These are phyloP conservation scores for Somion occarium DNA, from an alignment of 1,284 basidiomycete species.

Conservation along the genomic window DNA sequence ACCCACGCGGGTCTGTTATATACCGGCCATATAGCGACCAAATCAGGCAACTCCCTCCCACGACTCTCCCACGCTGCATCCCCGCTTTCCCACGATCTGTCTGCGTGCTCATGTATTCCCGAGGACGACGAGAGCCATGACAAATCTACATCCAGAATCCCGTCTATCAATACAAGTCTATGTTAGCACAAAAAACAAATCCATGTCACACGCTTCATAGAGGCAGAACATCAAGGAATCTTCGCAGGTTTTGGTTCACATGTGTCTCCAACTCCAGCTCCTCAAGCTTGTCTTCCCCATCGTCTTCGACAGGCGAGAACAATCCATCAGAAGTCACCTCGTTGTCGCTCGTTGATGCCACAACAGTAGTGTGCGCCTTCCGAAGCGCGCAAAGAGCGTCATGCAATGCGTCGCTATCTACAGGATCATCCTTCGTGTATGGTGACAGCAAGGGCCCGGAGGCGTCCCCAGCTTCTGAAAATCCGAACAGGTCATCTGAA, in stretches of 20 bases:
- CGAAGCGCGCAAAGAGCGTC: conserved; percentile 29
- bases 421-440: conserved; percentile 30
- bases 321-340: conserved; percentile 15
- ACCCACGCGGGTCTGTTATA: conserved; percentile 34
- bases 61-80: conserved; percentile 8
- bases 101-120: conserved; percentile 10
- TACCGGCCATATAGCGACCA: conserved; percentile 21
- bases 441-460: conserved; percentile 35
- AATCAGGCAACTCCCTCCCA: conserved; percentile 19
- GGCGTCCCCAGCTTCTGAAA: conserved; percentile 15
- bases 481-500: conserved; percentile 19
- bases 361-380: conserved; percentile 18
- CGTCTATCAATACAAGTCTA: no score
- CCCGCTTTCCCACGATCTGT: conserved; percentile 10
- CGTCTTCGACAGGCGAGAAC: conserved; percentile 21
- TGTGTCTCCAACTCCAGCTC: conserved; percentile 18
- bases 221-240: conserved; percentile 20
- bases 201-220: neutral
- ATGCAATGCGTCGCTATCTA: conserved; percentile 42
- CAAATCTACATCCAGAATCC: no score
- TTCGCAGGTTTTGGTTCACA: conserved; percentile 22
- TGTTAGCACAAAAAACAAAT: no score
- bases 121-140: no score
- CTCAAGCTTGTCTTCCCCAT: conserved; percentile 21
- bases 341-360: conserved; percentile 10